Evolutionary conservation across 2,329 filamentous ascomycete genomes (phyloP).

Genomic region (Zymoseptoria passerinii): DNA sequence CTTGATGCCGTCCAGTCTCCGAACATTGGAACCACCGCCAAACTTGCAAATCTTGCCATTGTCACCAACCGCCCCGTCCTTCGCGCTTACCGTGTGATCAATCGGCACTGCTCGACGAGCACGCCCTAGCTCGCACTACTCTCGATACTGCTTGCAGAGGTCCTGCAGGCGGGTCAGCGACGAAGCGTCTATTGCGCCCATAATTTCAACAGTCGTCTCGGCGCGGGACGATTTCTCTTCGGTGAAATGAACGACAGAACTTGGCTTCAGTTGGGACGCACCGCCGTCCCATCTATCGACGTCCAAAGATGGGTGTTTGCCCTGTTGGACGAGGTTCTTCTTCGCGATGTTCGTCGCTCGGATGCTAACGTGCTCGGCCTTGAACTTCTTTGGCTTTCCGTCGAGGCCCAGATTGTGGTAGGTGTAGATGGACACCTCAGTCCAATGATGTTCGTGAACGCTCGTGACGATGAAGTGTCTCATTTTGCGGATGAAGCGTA

Average conservation of each 20-base stretch:
- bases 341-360: background rate
- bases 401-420: background rate
- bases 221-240: background rate
- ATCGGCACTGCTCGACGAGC: background rate
- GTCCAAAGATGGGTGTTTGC: background rate
- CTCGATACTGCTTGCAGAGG: background rate
- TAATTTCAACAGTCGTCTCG: background rate
- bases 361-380: slow-evolving; percentile 1
- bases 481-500: background rate
- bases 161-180: background rate
- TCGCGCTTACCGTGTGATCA: background rate
- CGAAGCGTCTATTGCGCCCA: background rate
- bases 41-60: background rate
- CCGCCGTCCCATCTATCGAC: background rate
- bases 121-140: background rate
- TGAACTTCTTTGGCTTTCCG: background rate
- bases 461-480: background rate
- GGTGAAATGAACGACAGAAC: background rate
- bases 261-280: background rate
- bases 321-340: background rate
- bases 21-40: background rate
- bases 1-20: background rate
- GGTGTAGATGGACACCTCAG: background rate
- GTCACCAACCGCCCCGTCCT: background rate
- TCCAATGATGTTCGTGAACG: background rate